These are phyloP conservation scores for Phanerochaete carnosa DNA, from an alignment of 768 basidiomycete genomes.

Conservation along the genomic window DNA sequence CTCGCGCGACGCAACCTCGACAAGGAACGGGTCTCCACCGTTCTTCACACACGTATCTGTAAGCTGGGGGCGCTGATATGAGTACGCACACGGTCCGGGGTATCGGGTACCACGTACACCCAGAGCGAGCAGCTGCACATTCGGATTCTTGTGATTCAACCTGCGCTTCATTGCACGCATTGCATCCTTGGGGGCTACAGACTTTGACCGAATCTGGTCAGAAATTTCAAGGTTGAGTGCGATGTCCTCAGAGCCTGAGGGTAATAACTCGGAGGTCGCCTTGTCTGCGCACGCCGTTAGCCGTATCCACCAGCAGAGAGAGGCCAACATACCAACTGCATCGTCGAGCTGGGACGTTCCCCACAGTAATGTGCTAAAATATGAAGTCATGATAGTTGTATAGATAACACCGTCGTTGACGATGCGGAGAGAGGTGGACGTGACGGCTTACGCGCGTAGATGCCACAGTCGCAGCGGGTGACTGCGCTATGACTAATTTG, in stretches of 20 bases:
- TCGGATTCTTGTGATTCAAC: conserved; percentile 92
- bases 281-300: conserved; percentile 54
- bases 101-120: conserved; percentile 53
- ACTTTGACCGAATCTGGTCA: conserved; percentile 93
- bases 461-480: conserved; percentile 5
- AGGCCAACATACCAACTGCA: conserved; percentile 60
- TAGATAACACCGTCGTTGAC: conserved; percentile 9
- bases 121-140: conserved; percentile 87
- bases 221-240: conserved; percentile 94
- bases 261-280: conserved; percentile 88
- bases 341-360: conserved; percentile 82
- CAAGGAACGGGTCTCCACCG: conserved; percentile 87
- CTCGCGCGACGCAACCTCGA: conserved; percentile 82
- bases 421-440: background rate
- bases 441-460: conserved; percentile 9
- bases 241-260: conserved; percentile 83
- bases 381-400: conserved; percentile 43
- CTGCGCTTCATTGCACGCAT: conserved; percentile 87
- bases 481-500: background rate
- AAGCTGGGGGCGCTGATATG: conserved; percentile 45
- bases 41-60: conserved; percentile 96
- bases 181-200: conserved; percentile 78
- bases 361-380: conserved; percentile 71
- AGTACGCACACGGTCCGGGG: background rate
- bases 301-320: background rate